Evolutionary conservation across 768 basidiomycete species (phyloP), one percentile per base, ranked within the genome.

Genomic region (Austroboletus festivus): DNA sequence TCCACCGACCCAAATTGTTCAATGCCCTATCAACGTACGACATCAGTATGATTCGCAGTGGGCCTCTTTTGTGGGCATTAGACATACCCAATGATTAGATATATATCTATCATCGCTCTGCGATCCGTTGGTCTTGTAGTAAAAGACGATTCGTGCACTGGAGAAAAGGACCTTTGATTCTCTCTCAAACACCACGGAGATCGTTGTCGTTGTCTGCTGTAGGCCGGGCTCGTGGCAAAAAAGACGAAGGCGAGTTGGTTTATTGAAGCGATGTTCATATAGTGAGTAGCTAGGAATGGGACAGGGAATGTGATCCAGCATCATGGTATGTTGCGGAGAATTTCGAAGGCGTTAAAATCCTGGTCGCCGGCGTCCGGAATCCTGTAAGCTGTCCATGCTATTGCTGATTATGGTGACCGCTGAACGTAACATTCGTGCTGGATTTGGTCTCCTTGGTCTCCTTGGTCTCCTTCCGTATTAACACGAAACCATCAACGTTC

Each of bases 151-250:
- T 16, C 50, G 60, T 19, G 48, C 60, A 3, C 49, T 35, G 20
- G 60, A 61, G 44, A 61, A 61, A 20, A 56, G 47, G 37, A 38
- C 48, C n/a, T 51, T 56, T 7, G 60, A 60, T 44, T 42, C 44
- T 18, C 52, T 50, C 18, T 62, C 60, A 30, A 62, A 59, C 33
- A 62, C 52, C 1, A 59, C 56, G 28, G 44, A 34, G 10, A 61
- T 48, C 7, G 60, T 57, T 11, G 60, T 61, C 42, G 57, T 57
- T 21, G 57, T 53, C 10, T 60, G 60, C 19, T 62, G 54, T n/a
- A n/a, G n/a, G n/a, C 60, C 60, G 53, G 15, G 59, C 56, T 4
- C 57, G 57, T n/a, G n/a, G n/a, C n/a, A n/a, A n/a, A n/a, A n/a
- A 38, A 62, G 30, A 16, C 56, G 51, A 11, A 21, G 13, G 8